Evolutionary conservation across 495 filamentous ascomycete genomes (phyloP).

Genomic region (Aspergillus carlsbadensis): DNA sequence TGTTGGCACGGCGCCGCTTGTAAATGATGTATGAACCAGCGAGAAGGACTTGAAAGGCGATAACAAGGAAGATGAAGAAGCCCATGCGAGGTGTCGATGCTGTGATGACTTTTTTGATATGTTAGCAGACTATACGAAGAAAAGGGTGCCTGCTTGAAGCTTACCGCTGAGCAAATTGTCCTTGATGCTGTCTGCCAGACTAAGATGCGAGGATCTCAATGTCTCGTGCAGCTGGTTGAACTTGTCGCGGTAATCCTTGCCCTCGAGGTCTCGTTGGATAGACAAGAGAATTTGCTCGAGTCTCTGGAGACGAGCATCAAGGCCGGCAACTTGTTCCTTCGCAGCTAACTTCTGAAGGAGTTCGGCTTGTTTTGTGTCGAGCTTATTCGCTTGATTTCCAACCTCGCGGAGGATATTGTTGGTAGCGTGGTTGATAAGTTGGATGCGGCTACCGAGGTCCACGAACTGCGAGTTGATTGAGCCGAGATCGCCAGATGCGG

Average conservation of each 20-base stretch:
- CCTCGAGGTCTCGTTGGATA: conserved; percentile 64
- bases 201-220: conserved; percentile 69
- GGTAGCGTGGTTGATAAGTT: conserved; percentile 70
- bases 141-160: background rate
- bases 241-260: conserved; percentile 70
- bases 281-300: conserved; percentile 56
- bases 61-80: conserved; percentile 69
- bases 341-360: conserved; percentile 43
- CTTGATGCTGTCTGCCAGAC: conserved; percentile 54
- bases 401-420: conserved; percentile 66
- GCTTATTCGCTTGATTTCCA: conserved; percentile 42
- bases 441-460: conserved; percentile 78
- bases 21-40: conserved; percentile 72
- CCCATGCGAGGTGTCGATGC: conserved; percentile 64
- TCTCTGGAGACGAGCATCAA: conserved; percentile 52
- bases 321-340: conserved; percentile 52
- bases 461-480: conserved; percentile 63
- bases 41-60: conserved; percentile 73
- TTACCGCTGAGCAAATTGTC: conserved; percentile 35
- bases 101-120: conserved; percentile 49
- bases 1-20: conserved; percentile 70
- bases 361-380: conserved; percentile 62
- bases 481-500: conserved; percentile 22
- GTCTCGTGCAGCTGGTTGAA: conserved; percentile 70
- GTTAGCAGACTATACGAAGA: background rate